A percentile compares a stretch with the other conserved stretches of the same genome.
phyloP scores from a whole-genome alignment of 129 eudicot species.

The Logfia minima region DNA sequence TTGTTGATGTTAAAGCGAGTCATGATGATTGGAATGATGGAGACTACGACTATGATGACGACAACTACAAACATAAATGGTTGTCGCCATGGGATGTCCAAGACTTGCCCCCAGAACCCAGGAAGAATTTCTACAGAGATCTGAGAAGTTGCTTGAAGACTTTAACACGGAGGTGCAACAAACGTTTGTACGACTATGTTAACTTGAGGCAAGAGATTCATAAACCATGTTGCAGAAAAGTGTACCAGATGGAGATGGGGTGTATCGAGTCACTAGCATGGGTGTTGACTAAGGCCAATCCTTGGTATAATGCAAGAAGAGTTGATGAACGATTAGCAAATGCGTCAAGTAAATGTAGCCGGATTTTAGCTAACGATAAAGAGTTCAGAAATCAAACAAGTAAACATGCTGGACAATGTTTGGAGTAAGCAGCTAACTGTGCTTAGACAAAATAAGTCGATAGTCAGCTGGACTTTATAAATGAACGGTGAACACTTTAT shows the following conservation, averaged over 20 bases:
- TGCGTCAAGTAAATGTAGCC: conserved; percentile 1
- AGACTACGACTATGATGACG: conserved; percentile 4
- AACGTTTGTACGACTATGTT: conserved; percentile 17
- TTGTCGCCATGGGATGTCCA: conserved; percentile 34
- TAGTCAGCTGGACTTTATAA: background rate
- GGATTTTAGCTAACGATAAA: background rate
- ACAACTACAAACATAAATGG: background rate
- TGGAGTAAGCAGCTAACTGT: background rate
- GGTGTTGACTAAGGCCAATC: conserved; percentile 12
- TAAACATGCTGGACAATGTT: background rate
- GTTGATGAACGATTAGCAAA: conserved; percentile 21
- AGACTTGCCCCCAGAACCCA: conserved; percentile 25
- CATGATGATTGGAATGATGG: background rate
- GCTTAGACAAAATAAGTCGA: background rate
- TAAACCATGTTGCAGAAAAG: conserved; percentile 27
- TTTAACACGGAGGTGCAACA: conserved; percentile 29
- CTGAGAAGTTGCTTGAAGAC: conserved; percentile 27
- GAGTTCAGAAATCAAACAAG: background rate
- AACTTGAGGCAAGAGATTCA: conserved; percentile 12
- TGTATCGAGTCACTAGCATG: conserved; percentile 32
- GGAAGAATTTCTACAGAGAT: conserved; percentile 21
- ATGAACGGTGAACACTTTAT: background rate
- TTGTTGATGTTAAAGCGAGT: background rate
- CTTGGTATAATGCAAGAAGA: background rate
- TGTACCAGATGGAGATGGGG: conserved; percentile 23